phyloP scores from a whole-genome alignment of 495 filamentous ascomycete species.

The Cudoniella acicularis region DNA sequence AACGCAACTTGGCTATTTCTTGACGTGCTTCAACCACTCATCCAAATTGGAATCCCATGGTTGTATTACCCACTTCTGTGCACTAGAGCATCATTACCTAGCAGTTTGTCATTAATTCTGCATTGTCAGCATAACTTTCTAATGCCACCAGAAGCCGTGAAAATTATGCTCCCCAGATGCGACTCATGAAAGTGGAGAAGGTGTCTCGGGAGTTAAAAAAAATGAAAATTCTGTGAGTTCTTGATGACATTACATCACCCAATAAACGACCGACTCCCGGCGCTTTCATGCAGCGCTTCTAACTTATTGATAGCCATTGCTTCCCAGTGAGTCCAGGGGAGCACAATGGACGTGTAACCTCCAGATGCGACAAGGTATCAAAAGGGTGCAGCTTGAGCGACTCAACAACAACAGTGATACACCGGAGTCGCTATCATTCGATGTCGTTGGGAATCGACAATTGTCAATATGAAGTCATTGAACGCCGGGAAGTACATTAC shows the following conservation, averaged over 20 bases:
- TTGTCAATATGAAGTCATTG: background rate
- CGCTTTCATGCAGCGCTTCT: background rate
- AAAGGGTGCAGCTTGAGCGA: background rate
- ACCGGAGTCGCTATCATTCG: background rate
- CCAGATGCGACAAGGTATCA: background rate
- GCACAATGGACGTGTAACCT: background rate
- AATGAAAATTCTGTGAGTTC: background rate
- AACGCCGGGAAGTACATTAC: background rate
- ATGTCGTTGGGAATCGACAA: background rate
- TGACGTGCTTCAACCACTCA: background rate
- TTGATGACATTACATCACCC: background rate
- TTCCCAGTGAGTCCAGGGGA: background rate
- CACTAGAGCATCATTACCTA: background rate
- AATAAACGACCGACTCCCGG: background rate
- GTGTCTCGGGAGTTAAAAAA: background rate
- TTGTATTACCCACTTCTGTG: background rate
- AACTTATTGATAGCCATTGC: background rate
- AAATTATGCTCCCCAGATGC: background rate
- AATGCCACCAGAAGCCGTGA: background rate
- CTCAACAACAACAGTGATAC: background rate
- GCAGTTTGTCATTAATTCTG: background rate
- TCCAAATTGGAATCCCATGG: background rate
- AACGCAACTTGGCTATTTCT: background rate
- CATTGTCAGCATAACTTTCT: background rate
- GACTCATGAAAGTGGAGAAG: too few species aligned